phyloP scores from a whole-genome alignment of 2,329 filamentous ascomycete species.

The Microsporum audouinii region DNA sequence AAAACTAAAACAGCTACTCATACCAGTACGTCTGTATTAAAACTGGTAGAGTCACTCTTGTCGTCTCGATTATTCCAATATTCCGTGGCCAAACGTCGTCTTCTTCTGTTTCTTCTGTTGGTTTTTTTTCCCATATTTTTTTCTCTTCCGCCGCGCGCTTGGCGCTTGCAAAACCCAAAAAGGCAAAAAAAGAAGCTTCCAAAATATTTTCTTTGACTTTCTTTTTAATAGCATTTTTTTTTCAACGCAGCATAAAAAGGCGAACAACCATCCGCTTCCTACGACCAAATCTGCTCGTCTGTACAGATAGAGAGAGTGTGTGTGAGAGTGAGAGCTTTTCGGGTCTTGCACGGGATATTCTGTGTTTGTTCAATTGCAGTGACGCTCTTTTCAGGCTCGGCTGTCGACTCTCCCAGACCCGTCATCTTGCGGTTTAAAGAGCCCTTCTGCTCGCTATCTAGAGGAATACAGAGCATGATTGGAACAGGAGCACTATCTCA shows the following conservation, averaged over 20 bases:
- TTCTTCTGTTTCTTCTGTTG: not conserved
- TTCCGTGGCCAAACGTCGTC: not conserved
- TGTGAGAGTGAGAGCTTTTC: not conserved
- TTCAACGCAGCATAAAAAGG: not conserved
- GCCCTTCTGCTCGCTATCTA: not conserved
- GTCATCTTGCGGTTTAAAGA: not conserved
- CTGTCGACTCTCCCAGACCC: not conserved
- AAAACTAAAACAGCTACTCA: not conserved
- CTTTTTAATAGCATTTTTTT: not conserved
- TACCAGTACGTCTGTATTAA: not conserved
- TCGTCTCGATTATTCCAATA: not conserved
- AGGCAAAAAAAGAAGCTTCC: constrained; percentile 1
- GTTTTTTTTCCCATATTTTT: not conserved
- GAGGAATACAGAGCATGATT: constrained; percentile 28
- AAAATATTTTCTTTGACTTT: constrained; percentile 1
- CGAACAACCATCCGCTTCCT: not conserved
- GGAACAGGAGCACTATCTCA: constrained; percentile 24
- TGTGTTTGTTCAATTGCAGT: not conserved
- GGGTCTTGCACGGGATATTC: not conserved
- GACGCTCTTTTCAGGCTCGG: not conserved
- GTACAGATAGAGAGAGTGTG: not conserved
- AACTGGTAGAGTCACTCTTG: no score
- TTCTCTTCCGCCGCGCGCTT: not conserved
- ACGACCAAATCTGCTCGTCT: not conserved
- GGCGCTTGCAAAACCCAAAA: constrained; percentile 3